A percentile compares a stretch with the other conserved stretches of the same genome.
These are phyloP conservation scores for Fusarium zealandicum DNA, from an alignment of 2,329 filamentous ascomycete genomes.

Conservation along the genomic window DNA sequence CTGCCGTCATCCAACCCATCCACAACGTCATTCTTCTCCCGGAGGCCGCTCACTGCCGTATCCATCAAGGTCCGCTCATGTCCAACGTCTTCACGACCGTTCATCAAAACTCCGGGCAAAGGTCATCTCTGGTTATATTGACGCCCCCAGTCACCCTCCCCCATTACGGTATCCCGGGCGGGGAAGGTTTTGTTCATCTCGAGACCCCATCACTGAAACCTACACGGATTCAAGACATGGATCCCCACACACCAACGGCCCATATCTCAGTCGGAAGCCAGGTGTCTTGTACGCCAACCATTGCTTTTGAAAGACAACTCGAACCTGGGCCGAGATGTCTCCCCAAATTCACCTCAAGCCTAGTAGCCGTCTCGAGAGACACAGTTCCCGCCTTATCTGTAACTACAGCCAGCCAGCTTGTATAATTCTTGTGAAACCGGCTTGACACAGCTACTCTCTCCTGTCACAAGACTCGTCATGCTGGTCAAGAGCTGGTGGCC, in stretches of 20 bases:
- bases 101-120: background rate
- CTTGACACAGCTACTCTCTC: background rate
- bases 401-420: no score
- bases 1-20: background rate
- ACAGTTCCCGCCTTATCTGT: no score
- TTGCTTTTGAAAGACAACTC: background rate
- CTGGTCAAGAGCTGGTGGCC: background rate
- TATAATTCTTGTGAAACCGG: background rate
- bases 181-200: conserved; percentile 11
- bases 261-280: conserved; percentile 3
- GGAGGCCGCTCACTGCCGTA: background rate
- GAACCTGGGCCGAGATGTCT: no score
- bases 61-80: no score
- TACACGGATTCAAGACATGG: conserved; percentile 6
- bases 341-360: no score
- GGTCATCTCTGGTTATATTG: no score
- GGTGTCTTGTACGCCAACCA: background rate
- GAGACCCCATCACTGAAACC: conserved; percentile 10
- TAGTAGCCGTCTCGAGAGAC: no score
- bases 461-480: no score
- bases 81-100: no score
- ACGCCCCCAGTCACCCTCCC: conserved; percentile 7
- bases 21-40: background rate
- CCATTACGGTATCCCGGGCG: conserved; percentile 12
- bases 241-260: conserved; percentile 13